These are phyloP conservation scores for Halocafeteria seosinensis DNA, from an alignment of 108 stramenopile species.

Conservation along the genomic window DNA sequence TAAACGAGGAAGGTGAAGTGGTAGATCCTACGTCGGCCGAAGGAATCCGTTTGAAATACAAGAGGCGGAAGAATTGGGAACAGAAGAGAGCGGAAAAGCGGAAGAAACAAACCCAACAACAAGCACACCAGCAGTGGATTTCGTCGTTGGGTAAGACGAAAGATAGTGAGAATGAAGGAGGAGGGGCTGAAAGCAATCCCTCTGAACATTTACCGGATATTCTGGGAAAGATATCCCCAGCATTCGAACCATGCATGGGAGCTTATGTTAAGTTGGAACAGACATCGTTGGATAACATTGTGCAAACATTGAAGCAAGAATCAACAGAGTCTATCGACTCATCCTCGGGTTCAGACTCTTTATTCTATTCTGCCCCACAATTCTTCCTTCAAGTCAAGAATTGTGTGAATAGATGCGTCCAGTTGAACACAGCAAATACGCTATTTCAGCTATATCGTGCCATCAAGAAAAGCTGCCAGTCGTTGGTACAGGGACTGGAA, in stretches of 20 bases:
- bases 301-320: constrained; percentile 21
- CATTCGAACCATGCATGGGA: constrained; percentile 85
- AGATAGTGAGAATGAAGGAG: constrained; percentile 9
- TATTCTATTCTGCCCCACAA: constrained; percentile 72
- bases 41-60: constrained; percentile 47
- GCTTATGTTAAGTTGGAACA: constrained; percentile 78
- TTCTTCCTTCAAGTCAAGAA: constrained; percentile 91
- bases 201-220: constrained; percentile 51
- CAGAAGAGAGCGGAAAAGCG: constrained; percentile 14
- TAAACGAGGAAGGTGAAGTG: constrained; percentile 17
- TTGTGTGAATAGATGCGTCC: constrained; percentile 69
- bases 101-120: constrained; percentile 2
- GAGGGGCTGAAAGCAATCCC: constrained; percentile 4
- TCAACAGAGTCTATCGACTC: background rate
- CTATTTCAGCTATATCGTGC: constrained; percentile 70
- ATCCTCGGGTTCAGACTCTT: constrained; percentile 62
- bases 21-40: constrained; percentile 41
- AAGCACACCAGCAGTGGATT: background rate
- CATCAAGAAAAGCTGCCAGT: constrained; percentile 58
- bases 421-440: constrained; percentile 75
- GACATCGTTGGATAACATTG: constrained; percentile 69
- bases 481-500: constrained; percentile 59
- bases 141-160: background rate
- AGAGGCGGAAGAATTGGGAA: constrained; percentile 7
- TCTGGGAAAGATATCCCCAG: constrained; percentile 27